phyloP scores from a whole-genome alignment of 2,329 filamentous ascomycete genomes.

The Monosporascus ibericus region DNA sequence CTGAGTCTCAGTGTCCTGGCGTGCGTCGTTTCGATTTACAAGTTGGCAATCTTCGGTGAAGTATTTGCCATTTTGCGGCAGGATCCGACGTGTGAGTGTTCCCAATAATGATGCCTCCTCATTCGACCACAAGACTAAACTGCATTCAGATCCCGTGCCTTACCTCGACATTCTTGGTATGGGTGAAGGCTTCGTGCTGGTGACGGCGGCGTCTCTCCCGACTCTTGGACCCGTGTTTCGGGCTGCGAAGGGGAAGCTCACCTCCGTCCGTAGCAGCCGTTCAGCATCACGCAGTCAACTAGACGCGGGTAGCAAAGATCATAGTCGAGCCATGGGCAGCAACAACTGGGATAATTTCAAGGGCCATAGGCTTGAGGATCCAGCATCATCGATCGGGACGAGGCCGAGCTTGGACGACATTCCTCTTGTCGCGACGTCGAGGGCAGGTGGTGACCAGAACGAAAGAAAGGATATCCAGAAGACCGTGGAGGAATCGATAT shows the following conservation, averaged over 20 bases:
- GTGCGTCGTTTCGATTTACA: slow-evolving; percentile 23
- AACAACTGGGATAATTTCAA: slow-evolving; percentile 6
- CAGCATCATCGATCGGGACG: neutral
- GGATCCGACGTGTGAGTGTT: slow-evolving; percentile 23
- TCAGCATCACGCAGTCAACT: too few species aligned
- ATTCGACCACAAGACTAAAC: too few species aligned
- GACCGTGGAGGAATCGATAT: slow-evolving; percentile 7
- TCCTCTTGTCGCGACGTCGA: slow-evolving; percentile 7
- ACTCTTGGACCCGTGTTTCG: slow-evolving; percentile 15
- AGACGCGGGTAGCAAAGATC: neutral
- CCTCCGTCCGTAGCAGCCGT: neutral
- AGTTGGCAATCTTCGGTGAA: slow-evolving; percentile 19
- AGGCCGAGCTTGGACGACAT: slow-evolving; percentile 11
- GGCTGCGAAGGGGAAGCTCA: slow-evolving; percentile 9
- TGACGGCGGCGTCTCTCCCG: slow-evolving; percentile 15
- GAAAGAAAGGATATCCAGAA: slow-evolving; percentile 5
- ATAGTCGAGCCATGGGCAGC: slow-evolving; percentile 2
- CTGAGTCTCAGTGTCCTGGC: slow-evolving; percentile 21
- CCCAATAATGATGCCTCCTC: neutral
- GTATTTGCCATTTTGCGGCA: slow-evolving; percentile 15
- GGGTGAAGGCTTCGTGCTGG: slow-evolving; percentile 16
- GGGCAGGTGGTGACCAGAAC: neutral
- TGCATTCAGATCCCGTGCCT: slow-evolving; percentile 13
- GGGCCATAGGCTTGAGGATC: neutral
- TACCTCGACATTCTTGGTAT: slow-evolving; percentile 23